Percentiles rank a stretch among this genome's conserved stretches.
These are phyloP conservation scores for Leishmania braziliensis DNA, from an alignment of 208 protist genomes.

Conservation along the genomic window DNA sequence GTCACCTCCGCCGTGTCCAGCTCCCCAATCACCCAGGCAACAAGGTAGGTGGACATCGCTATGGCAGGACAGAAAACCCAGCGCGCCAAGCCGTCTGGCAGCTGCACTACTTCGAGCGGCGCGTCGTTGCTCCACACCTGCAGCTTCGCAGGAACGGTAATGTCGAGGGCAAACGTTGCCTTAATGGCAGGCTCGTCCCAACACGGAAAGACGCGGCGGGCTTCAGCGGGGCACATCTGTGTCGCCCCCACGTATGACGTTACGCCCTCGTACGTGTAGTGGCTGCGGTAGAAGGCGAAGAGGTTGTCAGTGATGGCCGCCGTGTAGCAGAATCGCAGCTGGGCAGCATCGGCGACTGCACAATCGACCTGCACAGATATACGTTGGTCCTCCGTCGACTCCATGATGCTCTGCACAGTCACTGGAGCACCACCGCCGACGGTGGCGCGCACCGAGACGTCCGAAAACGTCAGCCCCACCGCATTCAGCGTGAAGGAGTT, in stretches of 20 bases:
- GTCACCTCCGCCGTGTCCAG: conserved; percentile 56
- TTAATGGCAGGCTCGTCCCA: conserved; percentile 96
- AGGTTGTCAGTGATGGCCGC: conserved; percentile 93
- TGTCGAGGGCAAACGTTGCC: conserved; percentile 92
- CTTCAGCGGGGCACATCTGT: conserved; percentile 95
- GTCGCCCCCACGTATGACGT: conserved; percentile 73
- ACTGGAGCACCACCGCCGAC: background rate
- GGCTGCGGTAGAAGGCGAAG: conserved; percentile 93
- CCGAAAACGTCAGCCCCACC: conserved; percentile 50
- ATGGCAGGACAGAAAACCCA: conserved; percentile 79
- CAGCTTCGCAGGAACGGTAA: conserved; percentile 71
- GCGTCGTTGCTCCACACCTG: conserved; percentile 91
- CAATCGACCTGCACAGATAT: conserved; percentile 30
- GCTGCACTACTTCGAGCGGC: conserved; percentile 32
- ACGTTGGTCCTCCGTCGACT: conserved; percentile 31
- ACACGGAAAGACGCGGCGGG: conserved; percentile 93
- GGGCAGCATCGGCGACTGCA: conserved; percentile 24
- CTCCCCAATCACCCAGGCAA: conserved; percentile 94
- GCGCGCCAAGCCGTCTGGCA: conserved; percentile 6
- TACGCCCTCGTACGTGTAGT: conserved; percentile 83
- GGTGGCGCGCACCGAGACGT: conserved; percentile 29
- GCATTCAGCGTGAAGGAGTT: conserved; percentile 70
- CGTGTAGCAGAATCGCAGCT: conserved; percentile 79
- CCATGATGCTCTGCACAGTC: conserved; percentile 34
- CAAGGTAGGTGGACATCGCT: conserved; percentile 96